Percentiles rank a stretch among this genome's conserved stretches.
Conservation (phyloP, 2,329 filamentous ascomycete species). For the Colletotrichum trifolii region DNA sequence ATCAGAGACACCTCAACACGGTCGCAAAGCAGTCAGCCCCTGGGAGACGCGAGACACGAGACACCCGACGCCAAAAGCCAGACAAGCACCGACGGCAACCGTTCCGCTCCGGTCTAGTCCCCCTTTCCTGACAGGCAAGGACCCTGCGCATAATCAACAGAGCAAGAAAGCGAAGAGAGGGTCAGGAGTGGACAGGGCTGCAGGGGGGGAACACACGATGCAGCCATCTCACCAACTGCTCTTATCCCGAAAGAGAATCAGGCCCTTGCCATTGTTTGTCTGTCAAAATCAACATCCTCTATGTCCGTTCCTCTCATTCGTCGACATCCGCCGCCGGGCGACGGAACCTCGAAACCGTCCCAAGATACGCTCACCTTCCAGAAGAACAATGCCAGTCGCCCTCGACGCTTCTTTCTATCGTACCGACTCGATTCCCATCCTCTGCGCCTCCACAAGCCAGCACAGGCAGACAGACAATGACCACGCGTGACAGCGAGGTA, state of each 20-base stretch:
- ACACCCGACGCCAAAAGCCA: neutral
- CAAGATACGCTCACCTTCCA: slow-evolving; percentile 20
- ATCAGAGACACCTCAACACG: slow-evolving; percentile 3
- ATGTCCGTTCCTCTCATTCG: neutral
- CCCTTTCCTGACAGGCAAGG: slow-evolving; percentile 11
- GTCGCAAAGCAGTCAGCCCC: slow-evolving; percentile 1
- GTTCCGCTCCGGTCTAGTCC: slow-evolving; percentile 13
- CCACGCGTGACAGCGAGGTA: slow-evolving; percentile 17
- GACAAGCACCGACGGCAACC: slow-evolving; percentile 11
- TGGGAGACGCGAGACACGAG: slow-evolving; percentile 14
- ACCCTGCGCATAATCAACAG: slow-evolving; percentile 4
- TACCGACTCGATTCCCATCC: too few species aligned
- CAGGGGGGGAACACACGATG: slow-evolving; percentile 32
- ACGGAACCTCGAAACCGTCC: slow-evolving; percentile 10
- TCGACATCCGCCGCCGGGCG: neutral
- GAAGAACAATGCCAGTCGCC: neutral
- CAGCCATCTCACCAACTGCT: slow-evolving; percentile 20
- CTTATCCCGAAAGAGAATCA: slow-evolving; percentile 21
- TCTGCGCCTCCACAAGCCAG: slow-evolving; percentile 1
- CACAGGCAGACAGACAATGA: neutral
- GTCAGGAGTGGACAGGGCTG: slow-evolving; percentile 25
- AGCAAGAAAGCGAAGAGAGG: slow-evolving; percentile 1
- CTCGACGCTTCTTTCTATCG: neutral
- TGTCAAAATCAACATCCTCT: slow-evolving; percentile 18
- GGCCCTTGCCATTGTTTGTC: slow-evolving; percentile 18